Percentiles rank a stretch among this genome's conserved stretches.
These are phyloP conservation scores for Oryza glumipatula DNA, from an alignment of 176 grass and related monocot genomes.

Conservation along the genomic window DNA sequence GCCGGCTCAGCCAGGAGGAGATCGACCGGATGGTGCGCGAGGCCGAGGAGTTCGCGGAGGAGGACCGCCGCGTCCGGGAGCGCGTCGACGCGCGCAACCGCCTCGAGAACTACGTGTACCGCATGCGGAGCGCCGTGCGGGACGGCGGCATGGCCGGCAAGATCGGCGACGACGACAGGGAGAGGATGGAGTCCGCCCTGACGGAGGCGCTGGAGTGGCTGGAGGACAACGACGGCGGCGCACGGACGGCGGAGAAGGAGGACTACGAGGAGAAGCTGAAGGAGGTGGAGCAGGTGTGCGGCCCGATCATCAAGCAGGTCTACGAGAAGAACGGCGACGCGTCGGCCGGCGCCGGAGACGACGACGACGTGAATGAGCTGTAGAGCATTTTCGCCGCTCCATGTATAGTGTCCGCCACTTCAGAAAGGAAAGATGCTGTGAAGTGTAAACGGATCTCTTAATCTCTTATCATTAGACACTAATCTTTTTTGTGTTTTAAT, in stretches of 20 bases:
- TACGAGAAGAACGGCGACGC: background rate
- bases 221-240: background rate
- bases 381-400: background rate
- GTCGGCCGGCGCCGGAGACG: background rate
- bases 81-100: background rate
- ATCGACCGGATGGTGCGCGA: background rate
- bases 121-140: background rate
- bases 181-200: background rate
- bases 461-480: background rate
- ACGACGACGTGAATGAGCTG: constrained; percentile 40
- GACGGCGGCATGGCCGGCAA: background rate
- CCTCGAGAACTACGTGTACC: background rate
- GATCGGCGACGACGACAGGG: background rate
- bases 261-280: background rate
- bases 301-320: background rate
- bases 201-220: background rate
- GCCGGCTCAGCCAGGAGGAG: background rate
- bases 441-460: background rate
- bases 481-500: background rate
- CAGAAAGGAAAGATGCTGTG: background rate
- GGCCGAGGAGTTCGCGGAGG: background rate
- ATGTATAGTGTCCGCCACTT: background rate
- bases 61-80: background rate
- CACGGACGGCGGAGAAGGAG: background rate
- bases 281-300: background rate